Evolutionary conservation across 1,139 yeast genomes (phyloP).

Genomic region (Saccharomycopsis phalli): DNA sequence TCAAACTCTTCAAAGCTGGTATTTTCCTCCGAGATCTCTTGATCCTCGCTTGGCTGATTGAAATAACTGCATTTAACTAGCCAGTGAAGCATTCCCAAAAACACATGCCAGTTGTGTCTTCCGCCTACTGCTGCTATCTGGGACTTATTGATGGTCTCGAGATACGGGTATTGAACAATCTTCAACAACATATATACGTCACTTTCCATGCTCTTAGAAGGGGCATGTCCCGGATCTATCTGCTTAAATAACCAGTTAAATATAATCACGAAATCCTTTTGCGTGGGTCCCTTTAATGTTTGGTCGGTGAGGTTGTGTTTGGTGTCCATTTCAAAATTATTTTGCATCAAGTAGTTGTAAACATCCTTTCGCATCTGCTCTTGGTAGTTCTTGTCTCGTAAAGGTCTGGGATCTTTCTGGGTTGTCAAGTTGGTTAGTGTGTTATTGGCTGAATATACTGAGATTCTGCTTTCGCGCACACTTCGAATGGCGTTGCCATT

Average conservation of each 20-base stretch:
- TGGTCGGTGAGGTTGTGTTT: slow-evolving; percentile 60
- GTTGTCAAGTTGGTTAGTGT: not conserved
- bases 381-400: slow-evolving; percentile 66
- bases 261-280: slow-evolving; percentile 70
- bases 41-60: slow-evolving; percentile 6
- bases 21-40: slow-evolving; percentile 25
- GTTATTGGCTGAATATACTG: slow-evolving; percentile 6
- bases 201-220: slow-evolving; percentile 59
- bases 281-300: slow-evolving; percentile 72
- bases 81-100: slow-evolving; percentile 79
- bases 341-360: slow-evolving; percentile 50
- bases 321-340: slow-evolving; percentile 67
- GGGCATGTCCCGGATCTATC: slow-evolving; percentile 72
- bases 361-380: slow-evolving; percentile 55
- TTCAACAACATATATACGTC: slow-evolving; percentile 67
- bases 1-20: slow-evolving; percentile 29
- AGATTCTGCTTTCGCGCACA: not conserved
- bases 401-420: slow-evolving; percentile 60
- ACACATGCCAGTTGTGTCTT: slow-evolving; percentile 78
- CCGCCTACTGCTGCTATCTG: slow-evolving; percentile 92
- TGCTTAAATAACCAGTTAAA: slow-evolving; percentile 73
- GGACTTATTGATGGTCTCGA: slow-evolving; percentile 71
- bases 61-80: slow-evolving; percentile 36
- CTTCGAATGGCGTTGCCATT: not conserved
- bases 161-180: slow-evolving; percentile 65